phyloP scores from a whole-genome alignment of 768 basidiomycete species.

The Mycena chlorophos region DNA sequence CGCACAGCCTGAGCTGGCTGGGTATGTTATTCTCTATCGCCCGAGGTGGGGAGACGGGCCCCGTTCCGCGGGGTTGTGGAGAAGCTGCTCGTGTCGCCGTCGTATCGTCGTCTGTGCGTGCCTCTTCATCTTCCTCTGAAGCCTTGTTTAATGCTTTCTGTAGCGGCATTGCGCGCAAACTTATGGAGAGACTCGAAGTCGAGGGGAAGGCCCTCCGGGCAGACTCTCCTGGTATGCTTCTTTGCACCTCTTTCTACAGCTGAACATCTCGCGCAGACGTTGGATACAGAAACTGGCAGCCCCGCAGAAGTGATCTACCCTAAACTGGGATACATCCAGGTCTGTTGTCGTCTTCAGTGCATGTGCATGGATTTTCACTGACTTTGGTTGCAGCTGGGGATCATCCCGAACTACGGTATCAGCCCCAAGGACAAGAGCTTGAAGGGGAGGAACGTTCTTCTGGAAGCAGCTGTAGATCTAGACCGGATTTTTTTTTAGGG shows the following conservation, averaged over 20 bases:
- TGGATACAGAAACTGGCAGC: constrained; percentile 17
- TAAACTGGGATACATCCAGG: constrained; percentile 14
- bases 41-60: constrained; percentile 8
- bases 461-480: constrained; percentile 16
- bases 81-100: constrained; percentile 17
- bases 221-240: constrained; percentile 6
- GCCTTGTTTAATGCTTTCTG: not conserved
- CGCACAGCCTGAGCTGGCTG: constrained; percentile 4
- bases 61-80: constrained; percentile 12
- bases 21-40: constrained; percentile 10
- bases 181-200: constrained; percentile 11
- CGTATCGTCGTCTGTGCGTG: constrained; percentile 12
- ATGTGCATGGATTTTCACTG: not conserved
- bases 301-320: constrained; percentile 14
- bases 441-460: constrained; percentile 12
- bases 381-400: constrained; percentile 7
- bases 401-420: constrained; percentile 16
- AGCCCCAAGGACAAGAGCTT: constrained; percentile 10
- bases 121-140: no score
- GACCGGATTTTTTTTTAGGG: no score
- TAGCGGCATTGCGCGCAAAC: constrained; percentile 3
- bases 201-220: constrained; percentile 4
- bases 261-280: not conserved
- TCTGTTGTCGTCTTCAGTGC: not conserved
- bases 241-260: not conserved